phyloP scores from a whole-genome alignment of 352 stramenopile species.

The Chrysophaeum taylorii region DNA sequence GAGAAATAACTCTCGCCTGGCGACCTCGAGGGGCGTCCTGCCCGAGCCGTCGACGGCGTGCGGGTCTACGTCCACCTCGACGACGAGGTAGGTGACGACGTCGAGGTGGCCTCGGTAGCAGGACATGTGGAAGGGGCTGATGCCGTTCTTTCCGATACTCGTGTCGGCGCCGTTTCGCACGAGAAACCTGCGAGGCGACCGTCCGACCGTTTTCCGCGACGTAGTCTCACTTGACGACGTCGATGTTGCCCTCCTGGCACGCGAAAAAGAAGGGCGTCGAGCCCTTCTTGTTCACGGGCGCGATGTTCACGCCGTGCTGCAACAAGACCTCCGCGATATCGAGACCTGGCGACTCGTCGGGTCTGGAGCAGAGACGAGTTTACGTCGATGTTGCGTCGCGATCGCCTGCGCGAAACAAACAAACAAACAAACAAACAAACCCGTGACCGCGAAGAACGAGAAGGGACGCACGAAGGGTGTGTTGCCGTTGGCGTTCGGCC shows the following conservation, averaged over 20 bases:
- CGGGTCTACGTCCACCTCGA: not conserved
- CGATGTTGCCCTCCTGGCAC: constrained; percentile 7
- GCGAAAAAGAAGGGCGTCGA: constrained; percentile 11
- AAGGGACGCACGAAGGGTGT: not conserved
- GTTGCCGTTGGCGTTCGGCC: constrained; percentile 9
- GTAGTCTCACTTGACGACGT: constrained; percentile 14
- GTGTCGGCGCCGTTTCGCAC: not conserved
- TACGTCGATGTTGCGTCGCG: constrained; percentile 3
- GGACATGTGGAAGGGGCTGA: constrained; percentile 9
- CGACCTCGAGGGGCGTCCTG: not conserved
- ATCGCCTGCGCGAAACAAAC: no score
- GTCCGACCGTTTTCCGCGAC: no score
- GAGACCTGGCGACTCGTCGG: no score
- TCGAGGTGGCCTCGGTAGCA: constrained; percentile 5
- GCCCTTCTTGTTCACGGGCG: constrained; percentile 11
- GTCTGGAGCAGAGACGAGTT: no score
- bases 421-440: no score
- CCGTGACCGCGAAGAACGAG: no score
- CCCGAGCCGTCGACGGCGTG: not conserved
- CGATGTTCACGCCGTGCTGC: constrained; percentile 10
- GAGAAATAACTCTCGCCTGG: no score
- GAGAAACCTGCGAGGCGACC: no score
- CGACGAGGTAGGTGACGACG: constrained; percentile 6
- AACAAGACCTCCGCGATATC: not conserved
- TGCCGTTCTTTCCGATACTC: not conserved